A percentile compares a stretch with the other conserved stretches of the same genome.
phyloP scores from a whole-genome alignment of 306 rosid genomes.

The Malus sieversii region DNA sequence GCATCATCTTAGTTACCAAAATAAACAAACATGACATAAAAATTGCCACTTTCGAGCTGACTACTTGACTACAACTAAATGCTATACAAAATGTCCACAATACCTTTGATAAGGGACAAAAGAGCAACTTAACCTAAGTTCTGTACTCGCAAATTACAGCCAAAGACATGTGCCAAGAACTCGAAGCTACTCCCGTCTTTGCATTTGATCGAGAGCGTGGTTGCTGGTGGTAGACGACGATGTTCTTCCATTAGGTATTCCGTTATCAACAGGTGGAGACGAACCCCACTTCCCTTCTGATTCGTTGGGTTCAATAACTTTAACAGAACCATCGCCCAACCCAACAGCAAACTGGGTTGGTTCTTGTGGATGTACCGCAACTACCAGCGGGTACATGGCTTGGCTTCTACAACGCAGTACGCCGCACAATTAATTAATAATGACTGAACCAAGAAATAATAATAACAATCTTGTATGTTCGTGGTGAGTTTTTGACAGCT shows the following conservation, averaged over 20 bases:
- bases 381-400: constrained; percentile 50
- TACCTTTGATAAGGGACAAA: constrained; percentile 26
- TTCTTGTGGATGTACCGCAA: constrained; percentile 71
- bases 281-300: constrained; percentile 78
- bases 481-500: constrained; percentile 5
- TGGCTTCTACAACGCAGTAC: constrained; percentile 45
- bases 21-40: background rate
- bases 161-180: constrained; percentile 13
- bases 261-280: constrained; percentile 50
- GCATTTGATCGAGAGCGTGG: constrained; percentile 60
- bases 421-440: background rate
- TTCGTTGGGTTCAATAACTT: constrained; percentile 69
- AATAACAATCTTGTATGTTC: background rate
- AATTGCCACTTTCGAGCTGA: constrained; percentile 1
- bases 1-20: background rate
- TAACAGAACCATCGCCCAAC: constrained; percentile 67
- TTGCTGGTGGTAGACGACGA: constrained; percentile 62
- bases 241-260: constrained; percentile 43
- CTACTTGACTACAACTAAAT: constrained; percentile 29
- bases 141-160: constrained; percentile 29
- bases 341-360: constrained; percentile 76
- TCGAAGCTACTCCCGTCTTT: constrained; percentile 39
- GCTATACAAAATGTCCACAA: constrained; percentile 37
- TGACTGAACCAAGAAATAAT: background rate
- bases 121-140: constrained; percentile 27